Evolutionary conservation across 1,139 yeast genomes (phyloP).

Genomic region (Blastobotrys serpentis): DNA sequence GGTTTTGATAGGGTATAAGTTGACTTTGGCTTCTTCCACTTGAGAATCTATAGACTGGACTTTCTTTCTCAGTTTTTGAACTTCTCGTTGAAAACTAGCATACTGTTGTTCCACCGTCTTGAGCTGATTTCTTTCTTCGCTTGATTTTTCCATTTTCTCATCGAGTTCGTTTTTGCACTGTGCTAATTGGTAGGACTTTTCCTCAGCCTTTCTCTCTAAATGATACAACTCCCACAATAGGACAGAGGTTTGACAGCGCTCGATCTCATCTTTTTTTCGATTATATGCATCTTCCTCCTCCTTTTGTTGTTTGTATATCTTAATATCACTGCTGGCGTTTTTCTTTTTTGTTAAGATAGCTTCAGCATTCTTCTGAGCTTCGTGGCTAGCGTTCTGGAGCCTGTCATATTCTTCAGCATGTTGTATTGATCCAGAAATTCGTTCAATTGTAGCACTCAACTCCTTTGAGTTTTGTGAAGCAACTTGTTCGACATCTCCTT

Average conservation of each 20-base stretch:
- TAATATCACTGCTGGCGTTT: constrained; percentile 71
- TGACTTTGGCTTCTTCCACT: constrained; percentile 49
- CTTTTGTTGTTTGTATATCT: constrained; percentile 75
- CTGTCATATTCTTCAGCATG: constrained; percentile 65
- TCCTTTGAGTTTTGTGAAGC: constrained; percentile 86
- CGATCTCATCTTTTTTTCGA: constrained; percentile 48
- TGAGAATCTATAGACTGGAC: constrained; percentile 43
- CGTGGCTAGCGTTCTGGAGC: constrained; percentile 53
- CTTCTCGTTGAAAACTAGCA: constrained; percentile 27
- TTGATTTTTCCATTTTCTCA: constrained; percentile 40
- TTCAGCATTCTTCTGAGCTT: constrained; percentile 62
- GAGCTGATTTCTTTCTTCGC: constrained; percentile 19
- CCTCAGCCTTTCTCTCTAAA: constrained; percentile 49
- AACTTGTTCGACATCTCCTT: constrained; percentile 93
- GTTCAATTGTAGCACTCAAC: constrained; percentile 71
- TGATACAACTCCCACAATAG: constrained; percentile 70
- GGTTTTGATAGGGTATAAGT: constrained; percentile 57
- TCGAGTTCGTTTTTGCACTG: constrained; percentile 21
- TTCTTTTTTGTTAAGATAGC: constrained; percentile 70
- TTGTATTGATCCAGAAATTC: constrained; percentile 78
- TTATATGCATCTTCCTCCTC: constrained; percentile 71
- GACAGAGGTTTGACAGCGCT: constrained; percentile 48
- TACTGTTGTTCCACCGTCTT: constrained; percentile 22
- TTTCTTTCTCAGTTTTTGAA: constrained; percentile 45
- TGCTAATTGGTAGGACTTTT: constrained; percentile 23